phyloP scores from a whole-genome alignment of 768 basidiomycete species.

The Vararia minispora region DNA sequence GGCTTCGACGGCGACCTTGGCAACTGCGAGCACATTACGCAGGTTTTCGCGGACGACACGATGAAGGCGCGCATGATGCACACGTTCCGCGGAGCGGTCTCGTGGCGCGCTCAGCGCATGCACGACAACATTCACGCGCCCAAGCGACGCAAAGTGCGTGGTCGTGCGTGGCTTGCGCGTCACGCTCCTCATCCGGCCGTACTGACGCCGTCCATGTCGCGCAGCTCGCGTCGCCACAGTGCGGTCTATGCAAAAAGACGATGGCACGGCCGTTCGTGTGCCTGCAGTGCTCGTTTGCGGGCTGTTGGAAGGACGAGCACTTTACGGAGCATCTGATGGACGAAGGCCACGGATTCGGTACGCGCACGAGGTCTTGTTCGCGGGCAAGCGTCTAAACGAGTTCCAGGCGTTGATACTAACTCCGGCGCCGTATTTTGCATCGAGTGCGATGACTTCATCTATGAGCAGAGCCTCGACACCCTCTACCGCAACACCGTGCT shows the following conservation, averaged over 20 bases:
- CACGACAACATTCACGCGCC: constrained; percentile 36
- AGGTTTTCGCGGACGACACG: constrained; percentile 24
- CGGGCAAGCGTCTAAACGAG: neutral
- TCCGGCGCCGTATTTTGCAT: constrained; percentile 69
- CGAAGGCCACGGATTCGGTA: constrained; percentile 54
- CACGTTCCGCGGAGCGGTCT: constrained; percentile 43
- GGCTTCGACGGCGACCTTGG: constrained; percentile 7
- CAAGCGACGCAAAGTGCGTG: constrained; percentile 57
- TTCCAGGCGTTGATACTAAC: constrained; percentile 58
- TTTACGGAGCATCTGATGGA: constrained; percentile 44
- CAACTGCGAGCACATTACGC: constrained; percentile 31
- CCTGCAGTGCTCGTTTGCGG: constrained; percentile 56
- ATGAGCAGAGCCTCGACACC: constrained; percentile 40
- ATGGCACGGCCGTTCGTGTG: constrained; percentile 63
- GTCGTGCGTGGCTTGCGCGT: no score
- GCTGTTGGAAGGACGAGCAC: constrained; percentile 61
- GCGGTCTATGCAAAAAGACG: constrained; percentile 44
- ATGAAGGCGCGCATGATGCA: constrained; percentile 22
- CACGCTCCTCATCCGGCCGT: no score
- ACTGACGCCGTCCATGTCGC: neutral
- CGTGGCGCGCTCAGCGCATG: constrained; percentile 40
- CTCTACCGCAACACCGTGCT: constrained; percentile 34
- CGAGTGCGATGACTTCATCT: constrained; percentile 67
- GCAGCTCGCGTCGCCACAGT: constrained; percentile 45
- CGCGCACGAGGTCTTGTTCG: constrained; percentile 19